Base-by-base conservation (phyloP, 2,329 filamentous ascomycete genomes). In the Xylaria sp. region DNA sequence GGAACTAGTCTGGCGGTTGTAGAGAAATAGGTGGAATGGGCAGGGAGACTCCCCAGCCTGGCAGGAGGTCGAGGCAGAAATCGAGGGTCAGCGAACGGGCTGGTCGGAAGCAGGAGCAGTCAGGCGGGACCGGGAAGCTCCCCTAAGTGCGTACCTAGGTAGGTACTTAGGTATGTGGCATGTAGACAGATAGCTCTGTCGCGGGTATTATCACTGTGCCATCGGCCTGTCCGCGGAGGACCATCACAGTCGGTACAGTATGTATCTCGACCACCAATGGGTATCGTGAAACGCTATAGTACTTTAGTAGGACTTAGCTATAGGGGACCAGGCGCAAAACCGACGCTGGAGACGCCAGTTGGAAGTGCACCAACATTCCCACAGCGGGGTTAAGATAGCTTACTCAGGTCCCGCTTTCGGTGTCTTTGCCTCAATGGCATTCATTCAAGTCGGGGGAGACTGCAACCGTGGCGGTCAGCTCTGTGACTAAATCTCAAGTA, bases 371-470 rank as follows among this genome's bases (percentile, higher is more conserved):
- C 29, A 23, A 40, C 17, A 54, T 62, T 38, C 47, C 58, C 58
- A 59, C 59, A 59, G 62, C 62, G 62, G 62, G 62, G 62, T 62
- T 19, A 15, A 46, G n/a, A 48, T 53, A 58, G 62, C 62, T 64
- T 64, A 64, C 62, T 64, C 62, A 62, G 62, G 62, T 55, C 58
- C 62, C 62, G 58, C 62, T 61, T 54, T 60, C 49, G 54, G 27
- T 19, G 48, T 37, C 52, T 15, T 23, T 33, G 33, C 29, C 19
- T 43, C 27, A 21, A 21, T 21, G 25, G 19, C 21, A 54, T 41
- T 54, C 23, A 31, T 54, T 43, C 13, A 29, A 37, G 40, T 44
- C 43, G 54, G 17, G 49, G 37, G 17, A 54, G 37, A 53, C 29
- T 11, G 15, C 47, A 43, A 10, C 19, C 41, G n/a, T n/a, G n/a